phyloP scores from a whole-genome alignment of 768 basidiomycete species.

The Calvatia gigantea region DNA sequence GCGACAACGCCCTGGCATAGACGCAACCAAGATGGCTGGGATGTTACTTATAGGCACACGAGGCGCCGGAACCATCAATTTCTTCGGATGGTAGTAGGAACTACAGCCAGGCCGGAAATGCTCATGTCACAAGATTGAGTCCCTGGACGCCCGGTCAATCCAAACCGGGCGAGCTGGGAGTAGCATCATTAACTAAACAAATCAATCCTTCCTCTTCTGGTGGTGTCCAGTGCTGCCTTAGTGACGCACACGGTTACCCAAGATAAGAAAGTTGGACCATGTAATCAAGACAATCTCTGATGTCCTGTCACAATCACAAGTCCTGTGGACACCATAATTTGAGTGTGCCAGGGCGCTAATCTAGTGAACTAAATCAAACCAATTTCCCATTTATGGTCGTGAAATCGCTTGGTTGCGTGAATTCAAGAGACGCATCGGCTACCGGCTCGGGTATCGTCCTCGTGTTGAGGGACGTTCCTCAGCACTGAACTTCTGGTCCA shows the following conservation, averaged over 20 bases:
- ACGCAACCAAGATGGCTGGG: conserved; percentile 24
- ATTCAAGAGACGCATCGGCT: conserved; percentile 1
- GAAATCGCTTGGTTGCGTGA: conserved; percentile 3
- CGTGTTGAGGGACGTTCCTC: conserved; percentile 2
- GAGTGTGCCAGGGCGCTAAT: background rate
- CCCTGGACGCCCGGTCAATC: conserved; percentile 26
- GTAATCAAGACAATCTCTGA: background rate
- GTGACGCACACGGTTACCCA: too few species aligned
- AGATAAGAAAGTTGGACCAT: background rate
- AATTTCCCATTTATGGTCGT: conserved; percentile 12
- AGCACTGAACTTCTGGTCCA: conserved; percentile 1
- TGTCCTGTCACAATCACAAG: conserved; percentile 14
- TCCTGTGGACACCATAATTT: background rate
- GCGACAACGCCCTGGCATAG: conserved; percentile 34
- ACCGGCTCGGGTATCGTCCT: background rate
- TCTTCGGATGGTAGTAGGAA: conserved; percentile 27
- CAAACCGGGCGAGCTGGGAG: background rate
- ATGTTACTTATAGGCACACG: conserved; percentile 42
- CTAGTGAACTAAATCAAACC: conserved; percentile 26
- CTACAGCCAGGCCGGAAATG: conserved; percentile 29
- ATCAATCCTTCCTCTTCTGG: too few species aligned
- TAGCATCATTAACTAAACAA: background rate
- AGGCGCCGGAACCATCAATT: conserved; percentile 35
- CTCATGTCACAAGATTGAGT: conserved; percentile 25
- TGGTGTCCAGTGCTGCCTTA: too few species aligned